Evolutionary conservation across 805 yeast species (phyloP).

Genomic region (Lachancea sp.): DNA sequence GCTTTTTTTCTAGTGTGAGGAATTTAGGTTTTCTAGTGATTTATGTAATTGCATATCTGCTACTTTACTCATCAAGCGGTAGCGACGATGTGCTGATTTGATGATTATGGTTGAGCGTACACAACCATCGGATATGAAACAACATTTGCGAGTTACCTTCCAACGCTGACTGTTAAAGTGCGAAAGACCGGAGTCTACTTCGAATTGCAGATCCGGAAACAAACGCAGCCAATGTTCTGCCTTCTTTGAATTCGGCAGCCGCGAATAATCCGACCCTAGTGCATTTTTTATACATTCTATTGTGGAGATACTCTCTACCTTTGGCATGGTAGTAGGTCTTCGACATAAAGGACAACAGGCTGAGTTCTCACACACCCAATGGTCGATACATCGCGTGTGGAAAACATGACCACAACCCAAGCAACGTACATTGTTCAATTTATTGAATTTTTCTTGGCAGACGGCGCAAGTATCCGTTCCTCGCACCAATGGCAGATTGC

Average conservation of each 20-base stretch:
- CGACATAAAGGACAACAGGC: constrained; percentile 3
- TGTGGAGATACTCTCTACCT: not conserved
- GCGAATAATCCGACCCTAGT: not conserved
- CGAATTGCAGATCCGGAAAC: not conserved
- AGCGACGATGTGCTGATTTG: not conserved
- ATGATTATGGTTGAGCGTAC: not conserved
- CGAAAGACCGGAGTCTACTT: not conserved
- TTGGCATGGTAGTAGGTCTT: not conserved
- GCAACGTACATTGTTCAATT: not conserved
- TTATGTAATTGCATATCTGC: not conserved
- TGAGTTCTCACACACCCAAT: constrained; percentile 1
- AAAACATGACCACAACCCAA: constrained; percentile 1
- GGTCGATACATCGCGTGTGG: constrained; percentile 2
- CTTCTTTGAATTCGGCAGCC: not conserved
- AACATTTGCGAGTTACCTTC: not conserved
- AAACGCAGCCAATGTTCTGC: not conserved
- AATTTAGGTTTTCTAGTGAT: not conserved
- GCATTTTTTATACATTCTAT: not conserved
- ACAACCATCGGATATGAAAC: not conserved
- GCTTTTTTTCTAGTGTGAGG: no score
- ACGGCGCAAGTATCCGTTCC: not conserved
- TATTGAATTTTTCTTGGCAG: constrained; percentile 2
- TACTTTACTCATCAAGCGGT: not conserved
- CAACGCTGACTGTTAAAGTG: not conserved
- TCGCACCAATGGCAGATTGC: not conserved